phyloP scores from a whole-genome alignment of 2,329 filamentous ascomycete genomes.

The Aspergillus tanneri region DNA sequence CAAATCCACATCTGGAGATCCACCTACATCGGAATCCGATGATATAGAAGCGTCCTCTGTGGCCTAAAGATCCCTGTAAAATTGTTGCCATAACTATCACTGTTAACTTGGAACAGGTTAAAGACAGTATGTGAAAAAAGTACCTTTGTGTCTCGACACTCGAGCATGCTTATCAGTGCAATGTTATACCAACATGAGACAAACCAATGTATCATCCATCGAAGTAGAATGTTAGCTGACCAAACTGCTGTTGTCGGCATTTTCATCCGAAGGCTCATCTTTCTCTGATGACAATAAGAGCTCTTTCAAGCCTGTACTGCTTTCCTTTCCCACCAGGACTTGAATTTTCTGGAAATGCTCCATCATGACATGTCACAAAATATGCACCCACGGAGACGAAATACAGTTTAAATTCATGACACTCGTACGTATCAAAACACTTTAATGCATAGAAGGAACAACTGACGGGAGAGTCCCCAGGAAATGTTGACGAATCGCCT shows the following conservation, averaged over 20 bases:
- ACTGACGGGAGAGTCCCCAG: slow-evolving; percentile 41
- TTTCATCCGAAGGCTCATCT: background rate
- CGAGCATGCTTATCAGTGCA: slow-evolving; percentile 62
- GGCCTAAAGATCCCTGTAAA: slow-evolving; percentile 15
- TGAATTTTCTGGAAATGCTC: slow-evolving; percentile 32
- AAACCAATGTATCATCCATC: slow-evolving; percentile 57
- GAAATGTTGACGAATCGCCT: slow-evolving; percentile 65
- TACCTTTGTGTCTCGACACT: slow-evolving; percentile 65
- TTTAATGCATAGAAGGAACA: slow-evolving; percentile 36
- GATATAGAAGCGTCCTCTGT: slow-evolving; percentile 30
- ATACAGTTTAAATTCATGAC: slow-evolving; percentile 56
- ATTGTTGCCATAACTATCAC: slow-evolving; percentile 21
- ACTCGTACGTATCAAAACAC: slow-evolving; percentile 25
- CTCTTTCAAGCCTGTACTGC: background rate
- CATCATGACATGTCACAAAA: slow-evolving; percentile 70
- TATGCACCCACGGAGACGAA: slow-evolving; percentile 56
- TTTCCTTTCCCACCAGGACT: background rate
- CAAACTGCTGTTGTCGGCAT: background rate
- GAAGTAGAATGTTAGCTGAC: slow-evolving; percentile 31
- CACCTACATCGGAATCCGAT: too few species aligned
- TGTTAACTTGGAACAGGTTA: background rate
- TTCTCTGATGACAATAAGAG: too few species aligned
- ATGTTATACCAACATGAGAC: slow-evolving; percentile 59
- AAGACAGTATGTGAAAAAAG: slow-evolving; percentile 1
- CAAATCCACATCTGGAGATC: too few species aligned